Evolutionary conservation across 805 yeast species (phyloP).

Genomic region (Candida loeiensis): DNA sequence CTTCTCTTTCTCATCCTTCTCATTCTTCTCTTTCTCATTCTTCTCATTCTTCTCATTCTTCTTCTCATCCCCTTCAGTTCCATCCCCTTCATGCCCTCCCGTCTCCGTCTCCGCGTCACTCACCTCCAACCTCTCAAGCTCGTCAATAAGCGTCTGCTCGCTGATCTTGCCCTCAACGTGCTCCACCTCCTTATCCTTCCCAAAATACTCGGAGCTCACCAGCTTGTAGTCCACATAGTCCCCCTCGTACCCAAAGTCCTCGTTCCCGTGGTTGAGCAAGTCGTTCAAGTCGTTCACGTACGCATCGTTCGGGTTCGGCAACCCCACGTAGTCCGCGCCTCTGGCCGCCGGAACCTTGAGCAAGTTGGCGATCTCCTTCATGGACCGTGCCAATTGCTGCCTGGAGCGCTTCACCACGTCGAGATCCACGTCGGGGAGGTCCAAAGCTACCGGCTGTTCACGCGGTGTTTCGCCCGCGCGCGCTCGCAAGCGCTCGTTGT

Average conservation of each 20-base stretch:
- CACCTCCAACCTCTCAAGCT: conserved; percentile 2
- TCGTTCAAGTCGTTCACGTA: conserved; percentile 17
- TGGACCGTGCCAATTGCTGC: conserved; percentile 31
- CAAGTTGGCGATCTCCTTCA: conserved; percentile 33
- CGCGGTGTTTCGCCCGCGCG: background rate
- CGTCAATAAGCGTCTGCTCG: background rate
- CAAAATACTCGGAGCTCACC: conserved; percentile 11
- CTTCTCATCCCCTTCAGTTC: conserved; percentile 1
- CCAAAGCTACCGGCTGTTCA: background rate
- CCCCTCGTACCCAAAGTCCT: conserved; percentile 12
- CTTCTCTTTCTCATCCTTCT: conserved; percentile 1
- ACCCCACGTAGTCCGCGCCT: conserved; percentile 17
- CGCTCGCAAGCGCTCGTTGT: conserved; percentile 7
- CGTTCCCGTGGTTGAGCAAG: conserved; percentile 14
- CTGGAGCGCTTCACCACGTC: conserved; percentile 30
- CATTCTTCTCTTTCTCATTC: conserved; percentile 2
- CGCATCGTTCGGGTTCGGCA: conserved; percentile 19
- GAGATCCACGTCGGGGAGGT: conserved; percentile 35
- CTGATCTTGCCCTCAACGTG: too few relatives aligned
- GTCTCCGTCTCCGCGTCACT: background rate
- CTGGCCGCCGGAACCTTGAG: conserved; percentile 27
- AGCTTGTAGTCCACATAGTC: conserved; percentile 8
- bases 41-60: conserved; percentile 4
- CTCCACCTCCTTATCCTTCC: too few relatives aligned
- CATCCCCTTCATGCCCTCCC: conserved; percentile 1